Percentiles rank a stretch among this genome's conserved stretches.
These are phyloP conservation scores for Sporothrix pseudoabietina DNA, from an alignment of 2,329 filamentous ascomycete genomes.

Conservation along the genomic window DNA sequence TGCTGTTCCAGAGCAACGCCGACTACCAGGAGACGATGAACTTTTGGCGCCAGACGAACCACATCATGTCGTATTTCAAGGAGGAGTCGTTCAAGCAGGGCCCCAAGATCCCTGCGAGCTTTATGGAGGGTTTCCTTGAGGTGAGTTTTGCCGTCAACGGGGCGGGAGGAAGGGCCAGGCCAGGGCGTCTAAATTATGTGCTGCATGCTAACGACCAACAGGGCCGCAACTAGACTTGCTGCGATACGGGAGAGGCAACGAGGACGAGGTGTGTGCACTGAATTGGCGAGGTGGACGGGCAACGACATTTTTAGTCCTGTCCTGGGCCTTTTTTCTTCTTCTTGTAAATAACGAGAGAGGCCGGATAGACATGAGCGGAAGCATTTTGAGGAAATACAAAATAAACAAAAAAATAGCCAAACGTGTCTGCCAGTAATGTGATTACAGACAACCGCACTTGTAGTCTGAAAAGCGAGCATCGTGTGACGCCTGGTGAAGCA, in stretches of 20 bases:
- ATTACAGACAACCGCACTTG: background rate
- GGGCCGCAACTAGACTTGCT: conserved; percentile 58
- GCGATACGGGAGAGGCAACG: conserved; percentile 31
- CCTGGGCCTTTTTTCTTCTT: background rate
- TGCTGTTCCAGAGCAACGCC: conserved; percentile 86
- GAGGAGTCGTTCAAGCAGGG: conserved; percentile 76
- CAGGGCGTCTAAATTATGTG: background rate
- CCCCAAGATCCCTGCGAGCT: conserved; percentile 79
- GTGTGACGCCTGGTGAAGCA: background rate
- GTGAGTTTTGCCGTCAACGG: conserved; percentile 41
- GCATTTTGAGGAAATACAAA: conserved; percentile 14
- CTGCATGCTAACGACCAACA: conserved; percentile 37
- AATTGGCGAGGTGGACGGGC: background rate
- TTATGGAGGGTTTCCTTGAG: conserved; percentile 95
- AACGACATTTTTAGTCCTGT: background rate
- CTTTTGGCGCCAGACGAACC: conserved; percentile 96
- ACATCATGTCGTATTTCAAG: conserved; percentile 96
- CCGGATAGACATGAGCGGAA: conserved; percentile 14
- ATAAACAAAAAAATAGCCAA: background rate
- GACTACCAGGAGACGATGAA: conserved; percentile 99
- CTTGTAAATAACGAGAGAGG: conserved; percentile 24
- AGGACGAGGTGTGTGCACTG: conserved; percentile 37
- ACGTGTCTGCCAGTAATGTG: background rate
- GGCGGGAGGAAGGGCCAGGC: too few species aligned
- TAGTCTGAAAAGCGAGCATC: background rate